A percentile compares a stretch with the other conserved stretches of the same genome.
Conservation (phyloP, 495 filamentous ascomycete species). For the Emericellopsis terricola region DNA sequence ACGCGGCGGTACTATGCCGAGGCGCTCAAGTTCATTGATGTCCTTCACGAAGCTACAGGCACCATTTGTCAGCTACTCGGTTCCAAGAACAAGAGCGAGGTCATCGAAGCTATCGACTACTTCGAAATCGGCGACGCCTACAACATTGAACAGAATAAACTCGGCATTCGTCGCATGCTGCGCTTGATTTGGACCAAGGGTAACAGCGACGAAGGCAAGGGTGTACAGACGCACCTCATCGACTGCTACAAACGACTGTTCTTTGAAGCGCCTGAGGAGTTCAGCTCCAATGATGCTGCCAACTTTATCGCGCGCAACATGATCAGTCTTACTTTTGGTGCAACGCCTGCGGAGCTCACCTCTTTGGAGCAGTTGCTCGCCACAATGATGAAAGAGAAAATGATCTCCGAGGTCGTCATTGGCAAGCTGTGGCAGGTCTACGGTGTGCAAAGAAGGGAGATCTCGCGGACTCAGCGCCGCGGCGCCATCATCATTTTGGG, state of each 20-base stretch:
- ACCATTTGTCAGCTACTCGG: slow-evolving; percentile 72
- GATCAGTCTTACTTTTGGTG: slow-evolving; percentile 94
- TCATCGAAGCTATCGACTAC: slow-evolving; percentile 98
- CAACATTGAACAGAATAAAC: slow-evolving; percentile 78
- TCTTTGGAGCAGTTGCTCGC: slow-evolving; percentile 86
- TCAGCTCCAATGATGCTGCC: slow-evolving; percentile 75
- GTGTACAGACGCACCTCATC: slow-evolving; percentile 90
- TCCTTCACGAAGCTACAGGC: slow-evolving; percentile 64
- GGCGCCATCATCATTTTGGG: slow-evolving; percentile 92
- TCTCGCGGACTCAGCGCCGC: slow-evolving; percentile 77
- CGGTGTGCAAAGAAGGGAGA: slow-evolving; percentile 80
- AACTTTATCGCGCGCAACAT: slow-evolving; percentile 96
- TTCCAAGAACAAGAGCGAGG: slow-evolving; percentile 89
- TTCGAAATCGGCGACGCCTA: slow-evolving; percentile 89
- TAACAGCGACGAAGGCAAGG: slow-evolving; percentile 97
- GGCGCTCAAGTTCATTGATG: slow-evolving; percentile 84
- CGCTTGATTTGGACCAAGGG: slow-evolving; percentile 98
- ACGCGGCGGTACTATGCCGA: slow-evolving; percentile 82
- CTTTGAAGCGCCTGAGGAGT: slow-evolving; percentile 80
- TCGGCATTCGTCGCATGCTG: slow-evolving; percentile 86
- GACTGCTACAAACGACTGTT: slow-evolving; percentile 93
- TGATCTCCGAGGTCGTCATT: slow-evolving; percentile 71
- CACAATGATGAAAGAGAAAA: slow-evolving; percentile 91
- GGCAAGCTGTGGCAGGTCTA: slow-evolving; percentile 96
- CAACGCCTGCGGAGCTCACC: slow-evolving; percentile 84